phyloP scores from a whole-genome alignment of 805 yeast genomes.

The Teunomyces gatunensis region DNA sequence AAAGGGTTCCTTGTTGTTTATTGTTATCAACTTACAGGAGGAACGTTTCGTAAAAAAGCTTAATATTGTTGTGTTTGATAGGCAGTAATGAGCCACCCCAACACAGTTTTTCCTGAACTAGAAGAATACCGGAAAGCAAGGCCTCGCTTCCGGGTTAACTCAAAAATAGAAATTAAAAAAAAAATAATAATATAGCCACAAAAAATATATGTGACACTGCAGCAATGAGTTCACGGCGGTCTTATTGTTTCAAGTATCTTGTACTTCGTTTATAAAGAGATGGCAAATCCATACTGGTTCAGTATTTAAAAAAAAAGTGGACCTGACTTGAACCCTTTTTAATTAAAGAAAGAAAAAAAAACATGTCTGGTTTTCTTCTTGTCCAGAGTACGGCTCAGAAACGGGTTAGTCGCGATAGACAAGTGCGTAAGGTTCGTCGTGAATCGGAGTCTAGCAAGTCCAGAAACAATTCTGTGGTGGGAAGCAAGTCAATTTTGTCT shows the following conservation, averaged over 20 bases:
- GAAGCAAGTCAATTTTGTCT: not conserved
- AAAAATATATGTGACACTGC: not conserved
- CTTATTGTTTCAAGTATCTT: not conserved
- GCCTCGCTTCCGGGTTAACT: not conserved
- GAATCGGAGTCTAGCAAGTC: slow-evolving; percentile 4
- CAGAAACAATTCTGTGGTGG: not conserved
- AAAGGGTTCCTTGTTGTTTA: no score
- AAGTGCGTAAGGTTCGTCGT: not conserved
- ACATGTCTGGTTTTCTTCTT: slow-evolving; percentile 12
- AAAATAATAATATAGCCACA: not conserved
- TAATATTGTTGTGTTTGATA: no score
- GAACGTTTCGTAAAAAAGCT: no score
- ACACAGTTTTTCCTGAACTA: no score
- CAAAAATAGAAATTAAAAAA: not conserved
- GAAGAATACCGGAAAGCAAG: not conserved
- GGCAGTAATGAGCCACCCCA: no score
- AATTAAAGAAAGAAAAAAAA: no score
- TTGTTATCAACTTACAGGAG: no score
- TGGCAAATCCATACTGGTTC: not conserved
- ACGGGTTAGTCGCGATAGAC: slow-evolving; percentile 7
- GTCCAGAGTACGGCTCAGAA: slow-evolving; percentile 6
- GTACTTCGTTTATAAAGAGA: not conserved
- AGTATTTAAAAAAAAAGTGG: no score
- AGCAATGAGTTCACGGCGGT: not conserved
- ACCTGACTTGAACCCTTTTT: no score